Percentiles rank a stretch among this genome's conserved stretches.
These are phyloP conservation scores for Tricholoma bakamatsutake DNA, from an alignment of 768 basidiomycete genomes.

Conservation along the genomic window DNA sequence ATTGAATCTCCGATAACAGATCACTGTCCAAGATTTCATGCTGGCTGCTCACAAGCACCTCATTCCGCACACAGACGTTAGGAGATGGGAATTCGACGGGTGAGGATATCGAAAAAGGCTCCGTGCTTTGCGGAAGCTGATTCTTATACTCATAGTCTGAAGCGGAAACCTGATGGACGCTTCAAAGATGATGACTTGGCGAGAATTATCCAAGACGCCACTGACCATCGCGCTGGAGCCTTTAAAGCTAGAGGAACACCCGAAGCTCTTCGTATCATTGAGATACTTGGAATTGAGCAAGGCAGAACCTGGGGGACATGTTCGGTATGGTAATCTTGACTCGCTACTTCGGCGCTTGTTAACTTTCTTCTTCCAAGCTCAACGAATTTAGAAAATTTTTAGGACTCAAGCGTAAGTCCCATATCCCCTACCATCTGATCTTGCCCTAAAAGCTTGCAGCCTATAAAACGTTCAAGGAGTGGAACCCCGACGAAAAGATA, in stretches of 20 bases:
- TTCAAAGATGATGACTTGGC: conserved; percentile 66
- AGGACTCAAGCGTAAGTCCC: conserved; percentile 55
- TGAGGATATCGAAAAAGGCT: conserved; percentile 17
- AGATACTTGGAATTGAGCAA: conserved; percentile 65
- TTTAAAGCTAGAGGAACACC: conserved; percentile 70
- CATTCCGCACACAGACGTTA: conserved; percentile 27
- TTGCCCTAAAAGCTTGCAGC: conserved; percentile 29
- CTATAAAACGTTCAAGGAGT: conserved; percentile 59
- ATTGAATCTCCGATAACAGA: conserved; percentile 13
- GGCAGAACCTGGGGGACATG: conserved; percentile 67
- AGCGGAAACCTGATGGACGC: conserved; percentile 41
- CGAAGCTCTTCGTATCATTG: conserved; percentile 56
- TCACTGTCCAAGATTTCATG: conserved; percentile 34
- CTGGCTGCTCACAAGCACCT: conserved; percentile 24
- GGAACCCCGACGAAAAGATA: conserved; percentile 61
- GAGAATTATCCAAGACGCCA: conserved; percentile 55
- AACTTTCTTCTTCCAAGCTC: conserved; percentile 29
- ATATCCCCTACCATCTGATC: background rate
- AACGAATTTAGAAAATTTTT: conserved; percentile 73
- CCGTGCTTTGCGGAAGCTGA: background rate
- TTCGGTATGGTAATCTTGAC: conserved; percentile 40
- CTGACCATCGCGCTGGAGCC: conserved; percentile 50
- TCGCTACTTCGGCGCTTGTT: background rate
- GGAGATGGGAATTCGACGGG: conserved; percentile 53
- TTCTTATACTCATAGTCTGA: conserved; percentile 30